phyloP scores from a whole-genome alignment of 441 rosid species.

The Croton setiger region DNA sequence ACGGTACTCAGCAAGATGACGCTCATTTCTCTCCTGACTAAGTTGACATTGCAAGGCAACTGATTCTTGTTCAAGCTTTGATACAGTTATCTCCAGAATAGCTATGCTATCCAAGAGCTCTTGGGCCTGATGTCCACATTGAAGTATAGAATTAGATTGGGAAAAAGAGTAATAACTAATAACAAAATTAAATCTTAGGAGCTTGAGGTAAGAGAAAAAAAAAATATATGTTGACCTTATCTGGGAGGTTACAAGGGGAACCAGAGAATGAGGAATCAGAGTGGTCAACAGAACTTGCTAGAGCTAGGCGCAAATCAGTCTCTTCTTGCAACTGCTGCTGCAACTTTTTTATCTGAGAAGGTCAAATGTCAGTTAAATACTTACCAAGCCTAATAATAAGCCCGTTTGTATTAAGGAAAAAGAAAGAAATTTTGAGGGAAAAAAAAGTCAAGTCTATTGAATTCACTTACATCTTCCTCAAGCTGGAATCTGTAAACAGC shows the following conservation, averaged over 20 bases:
- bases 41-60: conserved; percentile 64
- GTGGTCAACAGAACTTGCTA: conserved; percentile 66
- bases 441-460: neutral
- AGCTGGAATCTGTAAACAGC: conserved; percentile 60
- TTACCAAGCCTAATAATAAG: neutral
- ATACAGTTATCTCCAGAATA: conserved; percentile 61
- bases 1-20: conserved; percentile 61
- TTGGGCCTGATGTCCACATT: conserved; percentile 48
- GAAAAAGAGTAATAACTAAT: conserved; percentile 21
- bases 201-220: neutral
- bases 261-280: conserved; percentile 42
- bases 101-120: conserved; percentile 79
- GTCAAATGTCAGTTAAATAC: neutral
- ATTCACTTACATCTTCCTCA: conserved; percentile 72
- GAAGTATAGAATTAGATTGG: conserved; percentile 16
- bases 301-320: conserved; percentile 58
- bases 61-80: conserved; percentile 82
- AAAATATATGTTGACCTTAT: conserved; percentile 42
- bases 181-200: conserved; percentile 15
- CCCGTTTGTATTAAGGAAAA: neutral
- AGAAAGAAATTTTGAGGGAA: neutral
- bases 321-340: conserved; percentile 76
- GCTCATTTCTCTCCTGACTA: conserved; percentile 82
- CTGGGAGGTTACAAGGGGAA: conserved; percentile 64
- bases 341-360: conserved; percentile 60